These are phyloP conservation scores for Clonostachys rhizophaga DNA, from an alignment of 2,329 filamentous ascomycete species.

Conservation along the genomic window DNA sequence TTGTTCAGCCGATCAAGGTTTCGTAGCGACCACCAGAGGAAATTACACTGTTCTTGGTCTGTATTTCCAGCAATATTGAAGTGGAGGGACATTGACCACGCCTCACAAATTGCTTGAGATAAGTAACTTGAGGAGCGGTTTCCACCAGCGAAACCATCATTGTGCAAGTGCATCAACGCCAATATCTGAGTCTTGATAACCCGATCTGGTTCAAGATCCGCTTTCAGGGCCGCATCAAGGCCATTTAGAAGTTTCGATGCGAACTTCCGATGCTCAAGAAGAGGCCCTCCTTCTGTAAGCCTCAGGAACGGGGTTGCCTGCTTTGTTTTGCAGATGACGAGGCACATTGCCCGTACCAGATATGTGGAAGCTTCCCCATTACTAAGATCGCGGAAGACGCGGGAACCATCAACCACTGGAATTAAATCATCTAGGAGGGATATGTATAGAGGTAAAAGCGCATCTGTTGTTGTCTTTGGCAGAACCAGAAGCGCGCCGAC, in stretches of 20 bases:
- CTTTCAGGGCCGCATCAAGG: constrained; percentile 14
- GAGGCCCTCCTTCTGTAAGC: constrained; percentile 4
- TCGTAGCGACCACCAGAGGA: constrained; percentile 10
- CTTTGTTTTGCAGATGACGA: constrained; percentile 12
- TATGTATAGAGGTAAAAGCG: constrained; percentile 7
- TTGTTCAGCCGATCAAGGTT: constrained; percentile 12
- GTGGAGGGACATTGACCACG: constrained; percentile 14
- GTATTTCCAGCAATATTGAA: constrained; percentile 7
- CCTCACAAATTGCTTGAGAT: constrained; percentile 14
- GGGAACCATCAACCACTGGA: constrained; percentile 7
- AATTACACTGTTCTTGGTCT: constrained; percentile 6
- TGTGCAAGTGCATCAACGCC: constrained; percentile 15
- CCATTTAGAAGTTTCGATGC: constrained; percentile 8
- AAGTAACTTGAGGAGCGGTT: constrained; percentile 13
- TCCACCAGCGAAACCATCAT: constrained; percentile 11
- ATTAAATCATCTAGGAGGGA: constrained; percentile 8
- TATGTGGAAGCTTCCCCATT: constrained; percentile 10
- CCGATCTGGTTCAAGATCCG: constrained; percentile 13
- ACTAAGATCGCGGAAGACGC: constrained; percentile 7
- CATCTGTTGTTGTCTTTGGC: constrained; percentile 7
- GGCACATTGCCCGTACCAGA: constrained; percentile 13
- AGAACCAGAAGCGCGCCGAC: constrained; percentile 6
- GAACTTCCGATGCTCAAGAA: constrained; percentile 9
- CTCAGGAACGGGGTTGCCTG: constrained; percentile 14
- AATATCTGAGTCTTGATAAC: constrained; percentile 13